A percentile compares a stretch with the other conserved stretches of the same genome.
These are phyloP conservation scores for Jatropha curcas DNA, from an alignment of 345 rosid species.

Conservation along the genomic window DNA sequence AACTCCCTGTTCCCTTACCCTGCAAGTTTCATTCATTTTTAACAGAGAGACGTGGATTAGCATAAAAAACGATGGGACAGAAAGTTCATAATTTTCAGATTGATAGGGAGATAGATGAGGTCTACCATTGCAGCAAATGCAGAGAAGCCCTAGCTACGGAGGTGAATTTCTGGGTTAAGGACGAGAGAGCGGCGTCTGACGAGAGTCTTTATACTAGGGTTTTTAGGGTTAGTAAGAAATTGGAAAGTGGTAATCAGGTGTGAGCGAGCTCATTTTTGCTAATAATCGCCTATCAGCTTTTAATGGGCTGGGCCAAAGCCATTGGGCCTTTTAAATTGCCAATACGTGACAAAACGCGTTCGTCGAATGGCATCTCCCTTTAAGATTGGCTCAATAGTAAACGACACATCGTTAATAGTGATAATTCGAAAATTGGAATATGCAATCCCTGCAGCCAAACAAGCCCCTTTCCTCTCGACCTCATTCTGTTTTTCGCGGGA, in stretches of 20 bases:
- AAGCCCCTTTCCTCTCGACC: not conserved
- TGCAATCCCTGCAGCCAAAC: slow-evolving; percentile 6
- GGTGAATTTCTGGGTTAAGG: too few species aligned
- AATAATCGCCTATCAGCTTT: not conserved
- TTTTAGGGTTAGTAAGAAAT: slow-evolving; percentile 14
- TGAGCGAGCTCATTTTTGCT: not conserved
- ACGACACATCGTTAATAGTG: too few species aligned
- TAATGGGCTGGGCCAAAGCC: not conserved
- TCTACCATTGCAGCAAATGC: slow-evolving; percentile 34
- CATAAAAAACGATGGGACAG: not conserved
- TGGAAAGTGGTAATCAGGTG: not conserved
- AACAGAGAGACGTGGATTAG: not conserved
- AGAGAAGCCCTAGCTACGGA: slow-evolving; percentile 21
- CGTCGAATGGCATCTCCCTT: too few species aligned
- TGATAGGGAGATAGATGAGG: not conserved
- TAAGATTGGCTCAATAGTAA: too few species aligned
- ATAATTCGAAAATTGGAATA: not conserved
- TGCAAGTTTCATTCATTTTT: slow-evolving; percentile 19
- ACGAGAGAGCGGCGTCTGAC: slow-evolving; percentile 11
- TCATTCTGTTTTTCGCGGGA: slow-evolving; percentile 12
- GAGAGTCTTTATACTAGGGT: slow-evolving; percentile 12
- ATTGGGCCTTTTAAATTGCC: not conserved
- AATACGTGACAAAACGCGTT: too few species aligned
- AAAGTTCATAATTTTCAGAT: not conserved
- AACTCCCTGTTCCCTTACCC: slow-evolving; percentile 99